A percentile compares a stretch with the other conserved stretches of the same genome.
phyloP scores from a whole-genome alignment of 306 rosid genomes.

The Vigna radiata region DNA sequence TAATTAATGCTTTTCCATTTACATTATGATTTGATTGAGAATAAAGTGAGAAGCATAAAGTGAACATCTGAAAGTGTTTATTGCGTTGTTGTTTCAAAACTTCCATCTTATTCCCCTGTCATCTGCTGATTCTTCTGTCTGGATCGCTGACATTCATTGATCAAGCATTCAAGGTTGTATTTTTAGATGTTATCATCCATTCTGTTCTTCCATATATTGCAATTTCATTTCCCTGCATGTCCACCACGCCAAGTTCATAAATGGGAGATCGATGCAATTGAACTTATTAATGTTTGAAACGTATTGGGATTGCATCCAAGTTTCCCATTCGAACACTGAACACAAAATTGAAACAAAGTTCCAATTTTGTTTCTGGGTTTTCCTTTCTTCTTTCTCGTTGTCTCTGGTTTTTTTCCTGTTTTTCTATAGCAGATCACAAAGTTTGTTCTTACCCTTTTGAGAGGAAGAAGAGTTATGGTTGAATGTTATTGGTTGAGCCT shows the following conservation, averaged over 20 bases:
- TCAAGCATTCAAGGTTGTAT: slow-evolving; percentile 23
- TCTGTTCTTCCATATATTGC: background rate
- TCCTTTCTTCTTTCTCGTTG: background rate
- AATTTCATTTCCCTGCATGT: slow-evolving; percentile 33
- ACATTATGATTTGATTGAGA: background rate
- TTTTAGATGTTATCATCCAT: background rate
- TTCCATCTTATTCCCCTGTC: slow-evolving; percentile 21
- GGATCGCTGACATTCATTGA: slow-evolving; percentile 24
- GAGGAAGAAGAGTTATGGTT: background rate
- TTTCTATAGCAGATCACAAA: background rate
- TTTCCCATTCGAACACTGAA: slow-evolving; percentile 22
- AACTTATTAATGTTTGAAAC: slow-evolving; percentile 1
- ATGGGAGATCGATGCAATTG: slow-evolving; percentile 6
- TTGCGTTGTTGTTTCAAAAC: background rate
- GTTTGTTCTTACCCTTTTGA: background rate
- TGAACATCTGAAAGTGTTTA: background rate
- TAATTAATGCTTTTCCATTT: background rate
- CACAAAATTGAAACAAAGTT: slow-evolving; percentile 36
- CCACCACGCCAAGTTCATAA: slow-evolving; percentile 4
- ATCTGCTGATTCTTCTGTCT: slow-evolving; percentile 6
- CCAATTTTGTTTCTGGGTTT: slow-evolving; percentile 32
- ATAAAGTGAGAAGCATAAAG: slow-evolving; percentile 46
- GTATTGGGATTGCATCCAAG: slow-evolving; percentile 17
- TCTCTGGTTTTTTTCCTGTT: background rate
- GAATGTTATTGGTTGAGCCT: slow-evolving; percentile 18